Evolutionary conservation across 1,284 basidiomycete genomes (phyloP).

Genomic region (Papiliotrema flavescens): DNA sequence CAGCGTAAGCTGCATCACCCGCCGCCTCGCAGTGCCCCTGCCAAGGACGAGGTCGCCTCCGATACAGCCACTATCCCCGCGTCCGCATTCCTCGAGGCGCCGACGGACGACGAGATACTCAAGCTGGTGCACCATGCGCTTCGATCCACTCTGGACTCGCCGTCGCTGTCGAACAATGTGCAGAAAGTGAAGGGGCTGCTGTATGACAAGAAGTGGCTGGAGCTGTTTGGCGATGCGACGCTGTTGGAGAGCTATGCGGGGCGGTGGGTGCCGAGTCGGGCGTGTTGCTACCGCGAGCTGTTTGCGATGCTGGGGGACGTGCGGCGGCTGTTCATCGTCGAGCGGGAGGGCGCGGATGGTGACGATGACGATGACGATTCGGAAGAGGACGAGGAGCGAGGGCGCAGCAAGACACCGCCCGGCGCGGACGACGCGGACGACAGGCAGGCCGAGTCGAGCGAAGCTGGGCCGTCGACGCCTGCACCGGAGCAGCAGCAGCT

Average conservation of each 20-base stretch:
- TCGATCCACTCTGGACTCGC: constrained; percentile 15
- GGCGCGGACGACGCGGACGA: not conserved
- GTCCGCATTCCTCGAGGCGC: constrained; percentile 10
- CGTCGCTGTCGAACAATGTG: constrained; percentile 29
- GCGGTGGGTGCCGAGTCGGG: constrained; percentile 50
- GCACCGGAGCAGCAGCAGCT: not conserved
- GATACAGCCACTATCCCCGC: not conserved
- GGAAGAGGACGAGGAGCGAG: not conserved
- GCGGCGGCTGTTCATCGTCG: constrained; percentile 10
- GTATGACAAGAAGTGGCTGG: constrained; percentile 46
- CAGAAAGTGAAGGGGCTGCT: constrained; percentile 44
- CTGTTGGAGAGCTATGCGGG: constrained; percentile 48
- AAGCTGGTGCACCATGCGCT: constrained; percentile 27
- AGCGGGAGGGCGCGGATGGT: constrained; percentile 5
- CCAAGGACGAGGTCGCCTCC: not conserved
- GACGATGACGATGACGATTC: constrained; percentile 3
- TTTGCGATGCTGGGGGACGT: constrained; percentile 43
- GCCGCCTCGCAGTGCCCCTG: constrained; percentile 7
- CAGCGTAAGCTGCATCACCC: constrained; percentile 29
- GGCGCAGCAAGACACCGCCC: not conserved
- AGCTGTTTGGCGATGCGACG: constrained; percentile 37
- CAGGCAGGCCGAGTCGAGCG: not conserved
- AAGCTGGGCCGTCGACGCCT: not conserved
- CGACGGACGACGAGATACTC: constrained; percentile 36
- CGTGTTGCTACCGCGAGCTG: constrained; percentile 46